phyloP scores from a whole-genome alignment of 495 filamentous ascomycete species.

The Tuber borchii region DNA sequence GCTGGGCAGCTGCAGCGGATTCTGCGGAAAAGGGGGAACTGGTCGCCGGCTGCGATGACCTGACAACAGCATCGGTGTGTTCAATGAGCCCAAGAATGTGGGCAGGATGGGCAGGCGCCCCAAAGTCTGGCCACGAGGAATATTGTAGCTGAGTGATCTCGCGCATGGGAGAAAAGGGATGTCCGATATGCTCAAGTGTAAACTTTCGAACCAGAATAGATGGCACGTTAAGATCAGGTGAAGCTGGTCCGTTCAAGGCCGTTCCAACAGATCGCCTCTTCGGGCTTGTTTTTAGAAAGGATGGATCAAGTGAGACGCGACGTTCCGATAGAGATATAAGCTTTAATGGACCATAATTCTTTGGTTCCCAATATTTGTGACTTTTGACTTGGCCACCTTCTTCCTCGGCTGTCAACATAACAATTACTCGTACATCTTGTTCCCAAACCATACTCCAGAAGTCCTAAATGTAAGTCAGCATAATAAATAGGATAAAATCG shows the following conservation, averaged over 20 bases:
- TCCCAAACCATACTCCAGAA: slow-evolving; percentile 99
- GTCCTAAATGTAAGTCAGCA: slow-evolving; percentile 60
- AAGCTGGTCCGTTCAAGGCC: slow-evolving; percentile 33
- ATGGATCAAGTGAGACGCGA: slow-evolving; percentile 64
- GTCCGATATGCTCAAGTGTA: slow-evolving; percentile 64
- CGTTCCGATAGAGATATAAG: slow-evolving; percentile 73
- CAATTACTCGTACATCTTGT: slow-evolving; percentile 85
- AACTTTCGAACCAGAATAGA: slow-evolving; percentile 83
- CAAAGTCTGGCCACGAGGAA: slow-evolving; percentile 92
- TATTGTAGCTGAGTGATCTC: slow-evolving; percentile 96
- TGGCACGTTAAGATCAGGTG: slow-evolving; percentile 52
- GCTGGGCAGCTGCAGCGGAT: slow-evolving; percentile 42
- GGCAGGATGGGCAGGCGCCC: slow-evolving; percentile 77
- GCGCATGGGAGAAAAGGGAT: slow-evolving; percentile 78
- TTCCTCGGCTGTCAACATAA: slow-evolving; percentile 92
- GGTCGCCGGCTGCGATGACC: slow-evolving; percentile 40
- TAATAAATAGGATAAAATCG: slow-evolving; percentile 1
- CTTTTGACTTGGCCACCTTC: slow-evolving; percentile 94
- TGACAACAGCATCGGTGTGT: slow-evolving; percentile 48
- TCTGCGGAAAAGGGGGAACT: slow-evolving; percentile 39
- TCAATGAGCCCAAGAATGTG: slow-evolving; percentile 84
- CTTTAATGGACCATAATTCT: slow-evolving; percentile 70
- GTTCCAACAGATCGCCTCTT: slow-evolving; percentile 46
- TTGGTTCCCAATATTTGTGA: slow-evolving; percentile 83
- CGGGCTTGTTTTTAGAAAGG: slow-evolving; percentile 42